Conservation (phyloP, 139 green algal genomes). For the Tetratostichococcus sp. region DNA sequence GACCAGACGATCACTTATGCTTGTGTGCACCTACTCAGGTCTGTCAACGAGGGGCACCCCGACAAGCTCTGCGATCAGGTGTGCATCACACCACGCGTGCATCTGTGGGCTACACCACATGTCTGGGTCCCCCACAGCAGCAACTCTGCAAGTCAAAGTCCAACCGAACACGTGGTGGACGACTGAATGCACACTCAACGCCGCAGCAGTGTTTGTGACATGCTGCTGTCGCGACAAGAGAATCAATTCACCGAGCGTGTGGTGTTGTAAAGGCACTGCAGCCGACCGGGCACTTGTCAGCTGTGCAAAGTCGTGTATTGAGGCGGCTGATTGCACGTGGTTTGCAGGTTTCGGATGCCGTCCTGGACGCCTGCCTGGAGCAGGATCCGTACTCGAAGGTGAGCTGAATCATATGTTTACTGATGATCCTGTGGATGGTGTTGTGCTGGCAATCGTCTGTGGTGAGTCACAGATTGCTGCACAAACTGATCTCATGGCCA, state of each 20-base stretch:
- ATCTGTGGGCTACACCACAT: no score
- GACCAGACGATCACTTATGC: background rate
- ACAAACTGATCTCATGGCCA: no score
- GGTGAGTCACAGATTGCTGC: background rate
- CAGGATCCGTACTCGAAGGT: slow-evolving; percentile 95
- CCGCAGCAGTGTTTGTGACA: no score
- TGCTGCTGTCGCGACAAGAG: no score
- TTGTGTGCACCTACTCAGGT: slow-evolving; percentile 20
- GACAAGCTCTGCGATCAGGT: slow-evolving; percentile 92
- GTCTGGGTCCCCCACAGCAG: no score
- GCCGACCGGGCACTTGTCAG: no score
- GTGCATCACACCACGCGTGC: no score
- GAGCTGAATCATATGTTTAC: slow-evolving; percentile 4
- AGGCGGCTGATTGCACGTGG: background rate
- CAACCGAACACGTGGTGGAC: slow-evolving; percentile 1
- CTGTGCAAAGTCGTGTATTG: background rate
- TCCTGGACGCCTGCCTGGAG: slow-evolving; percentile 96
- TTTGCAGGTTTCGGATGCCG: slow-evolving; percentile 92
- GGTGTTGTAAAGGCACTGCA: no score
- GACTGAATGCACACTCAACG: background rate
- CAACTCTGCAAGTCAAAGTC: no score
- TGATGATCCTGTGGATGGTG: no score
- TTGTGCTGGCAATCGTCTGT: no score
- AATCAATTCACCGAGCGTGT: no score
- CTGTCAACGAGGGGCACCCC: slow-evolving; percentile 92